phyloP scores from a whole-genome alignment of 2,329 filamentous ascomycete species.

The Alternaria brassicicola region DNA sequence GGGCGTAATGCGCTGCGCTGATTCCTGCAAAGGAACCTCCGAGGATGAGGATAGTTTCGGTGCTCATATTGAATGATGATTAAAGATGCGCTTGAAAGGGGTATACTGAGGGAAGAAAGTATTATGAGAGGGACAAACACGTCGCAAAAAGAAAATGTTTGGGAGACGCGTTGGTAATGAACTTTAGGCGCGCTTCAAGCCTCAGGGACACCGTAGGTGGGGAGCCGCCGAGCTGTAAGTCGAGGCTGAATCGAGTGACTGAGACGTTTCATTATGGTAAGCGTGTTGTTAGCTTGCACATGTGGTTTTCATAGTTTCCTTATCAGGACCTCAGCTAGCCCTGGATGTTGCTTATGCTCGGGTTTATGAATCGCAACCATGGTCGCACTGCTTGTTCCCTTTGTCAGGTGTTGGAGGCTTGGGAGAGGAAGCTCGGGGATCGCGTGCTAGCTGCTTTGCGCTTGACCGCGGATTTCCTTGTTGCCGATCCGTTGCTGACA shows the following conservation, averaged over 20 bases:
- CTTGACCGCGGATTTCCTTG: constrained; percentile 3
- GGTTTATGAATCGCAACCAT: constrained; percentile 9
- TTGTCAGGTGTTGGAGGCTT: constrained; percentile 5
- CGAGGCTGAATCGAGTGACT: constrained; percentile 8
- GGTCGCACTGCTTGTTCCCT: background rate
- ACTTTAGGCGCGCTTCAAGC: constrained; percentile 16
- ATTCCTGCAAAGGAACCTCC: constrained; percentile 47
- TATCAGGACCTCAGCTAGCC: background rate
- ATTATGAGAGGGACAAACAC: constrained; percentile 8
- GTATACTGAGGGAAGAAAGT: constrained; percentile 12
- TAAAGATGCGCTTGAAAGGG: background rate
- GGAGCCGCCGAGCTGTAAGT: constrained; percentile 17
- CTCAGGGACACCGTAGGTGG: constrained; percentile 20
- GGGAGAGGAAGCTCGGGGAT: background rate
- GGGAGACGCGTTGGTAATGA: constrained; percentile 18
- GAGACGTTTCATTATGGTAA: background rate
- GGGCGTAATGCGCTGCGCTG: constrained; percentile 44
- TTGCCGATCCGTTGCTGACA: constrained; percentile 4
- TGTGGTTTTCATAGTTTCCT: constrained; percentile 2
- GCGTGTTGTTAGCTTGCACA: background rate
- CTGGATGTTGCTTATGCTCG: constrained; percentile 1
- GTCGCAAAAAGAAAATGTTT: constrained; percentile 9
- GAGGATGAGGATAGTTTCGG: constrained; percentile 46
- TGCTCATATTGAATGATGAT: constrained; percentile 32
- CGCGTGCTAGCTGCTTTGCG: constrained; percentile 6